Base-by-base conservation (phyloP, 768 basidiomycete genomes). In the Xanthoconium stramineum region DNA sequence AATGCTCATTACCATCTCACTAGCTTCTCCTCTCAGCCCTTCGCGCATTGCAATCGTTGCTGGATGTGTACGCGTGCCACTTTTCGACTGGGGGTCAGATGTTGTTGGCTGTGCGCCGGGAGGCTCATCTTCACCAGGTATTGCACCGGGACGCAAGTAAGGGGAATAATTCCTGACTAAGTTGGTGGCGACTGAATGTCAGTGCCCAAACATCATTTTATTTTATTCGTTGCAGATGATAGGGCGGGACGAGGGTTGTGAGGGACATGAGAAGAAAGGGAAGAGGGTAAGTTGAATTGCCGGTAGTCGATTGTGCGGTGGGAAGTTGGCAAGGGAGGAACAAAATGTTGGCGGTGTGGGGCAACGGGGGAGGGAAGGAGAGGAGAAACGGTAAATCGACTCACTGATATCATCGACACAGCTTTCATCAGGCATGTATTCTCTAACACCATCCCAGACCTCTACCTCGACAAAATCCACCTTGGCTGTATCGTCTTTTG, bases 161-260 rank as follows among this genome's bases (percentile, higher is more conserved):
- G 94, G 93, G 43, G 89, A 90, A 70, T 95, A 94, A 68, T 94
- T 94, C 78, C 83, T 81, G 79, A 92, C 90, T 89, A 95, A 77
- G 80, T 93, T 91, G 65, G 78, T 81, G 72, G 81, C 81, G 82
- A 94, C 94, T 94, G 76, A 67, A 74, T 58, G 76, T 88, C 83
- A 89, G 87, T 84, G 81, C 82, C 78, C 80, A 78, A 52, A 33
- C 56, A 57, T 61, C 40, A 59, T 60, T 59, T 61, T 54, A 56
- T 2, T 60, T 63, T 59, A 64, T 65, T 53, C 29, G 56, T 61
- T 55, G 60, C 57, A 50, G 61, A 57, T 55, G 56, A 35, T 59
- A 58, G 61, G 60, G 57, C 62, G 59, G 63, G 76, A 72, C 75
- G 74, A 71, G 76, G 37, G 33, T 59, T 39, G 56, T 48, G 50